Evolutionary conservation across 2,329 filamentous ascomycete species (phyloP), one percentile per base, ranked within the genome.

Genomic region (Lachnellula hyalina): DNA sequence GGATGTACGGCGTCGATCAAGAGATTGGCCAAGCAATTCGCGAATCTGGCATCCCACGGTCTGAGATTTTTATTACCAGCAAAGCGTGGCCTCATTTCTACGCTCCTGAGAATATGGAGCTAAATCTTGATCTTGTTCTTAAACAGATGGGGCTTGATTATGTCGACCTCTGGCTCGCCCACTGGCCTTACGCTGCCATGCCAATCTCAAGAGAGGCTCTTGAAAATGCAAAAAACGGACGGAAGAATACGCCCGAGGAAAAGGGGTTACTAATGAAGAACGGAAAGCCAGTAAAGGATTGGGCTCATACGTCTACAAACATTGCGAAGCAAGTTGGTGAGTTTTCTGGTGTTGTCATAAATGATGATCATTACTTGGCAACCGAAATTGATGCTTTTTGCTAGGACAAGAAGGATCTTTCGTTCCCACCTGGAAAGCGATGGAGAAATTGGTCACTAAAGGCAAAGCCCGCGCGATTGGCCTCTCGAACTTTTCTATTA

Each of bases 11-110:
- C 21, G 79, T 73, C 1, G 77, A 80, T 61, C 58, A 61, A 25
- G 77, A 80, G 57, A 61, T 79, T 25, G 77, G 77, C 1, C 58
- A 71, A 15, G 77, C 76, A 0, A 78, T 80, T 58, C 71, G 73
- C 50, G 74, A 77, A 56, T 73, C 71, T 59, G 71, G 72, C 4
- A 61, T 78, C 1, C 63, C 72, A 12, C 72, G 77, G 34, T 70
- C 76, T 14, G 68, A 78, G 52, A 65, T 79, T 4, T 78, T 76
- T 57, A 68, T 80, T 14, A 81, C 78, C 0, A 83, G 81, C 32
- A 87, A 87, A 45, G 17, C 36, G 41, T 51, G 28, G 15, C 19
- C 25, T 45, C 36, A 42, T 17, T 23, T 51, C 3, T 40, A 45
- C 8, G 23, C 25, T 35, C 17, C 17, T 35, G 8, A 45, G 14